Conservation (phyloP, 2,329 filamentous ascomycete genomes). For the Macrophomina tecta region DNA sequence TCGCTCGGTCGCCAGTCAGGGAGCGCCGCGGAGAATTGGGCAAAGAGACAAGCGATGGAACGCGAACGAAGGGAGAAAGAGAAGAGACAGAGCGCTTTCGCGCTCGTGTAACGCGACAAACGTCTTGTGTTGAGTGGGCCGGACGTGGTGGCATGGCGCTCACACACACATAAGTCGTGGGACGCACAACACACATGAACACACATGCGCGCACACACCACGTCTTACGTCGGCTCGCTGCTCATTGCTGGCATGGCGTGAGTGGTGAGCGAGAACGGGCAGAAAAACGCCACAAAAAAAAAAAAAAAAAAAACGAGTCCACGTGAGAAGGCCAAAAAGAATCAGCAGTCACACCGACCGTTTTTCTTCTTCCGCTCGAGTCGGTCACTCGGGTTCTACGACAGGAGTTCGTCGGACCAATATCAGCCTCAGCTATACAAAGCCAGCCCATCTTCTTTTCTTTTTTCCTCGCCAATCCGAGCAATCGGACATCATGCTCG, state of each 20-base stretch:
- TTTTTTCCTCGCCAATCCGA: neutral
- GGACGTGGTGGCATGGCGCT: neutral
- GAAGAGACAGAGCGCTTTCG: constrained; percentile 24
- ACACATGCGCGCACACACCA: neutral
- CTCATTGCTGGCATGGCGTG: neutral
- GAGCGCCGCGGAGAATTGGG: neutral
- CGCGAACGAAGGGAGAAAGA: constrained; percentile 27
- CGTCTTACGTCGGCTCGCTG: constrained; percentile 15
- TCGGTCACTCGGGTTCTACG: neutral
- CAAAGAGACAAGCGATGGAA: neutral
- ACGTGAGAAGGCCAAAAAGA: neutral
- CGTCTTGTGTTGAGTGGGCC: constrained; percentile 13
- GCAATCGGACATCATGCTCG: neutral
- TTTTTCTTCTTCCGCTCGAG: neutral
- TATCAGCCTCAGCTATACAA: constrained; percentile 25
- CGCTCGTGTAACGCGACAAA: constrained; percentile 13
- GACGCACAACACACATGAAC: constrained; percentile 3
- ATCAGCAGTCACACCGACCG: neutral
- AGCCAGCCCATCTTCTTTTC: neutral
- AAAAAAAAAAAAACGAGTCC: neutral
- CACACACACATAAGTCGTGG: constrained; percentile 21
- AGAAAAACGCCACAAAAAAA: constrained; percentile 10
- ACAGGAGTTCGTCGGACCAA: constrained; percentile 9
- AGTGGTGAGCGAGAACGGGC: constrained; percentile 6
- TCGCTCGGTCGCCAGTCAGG: neutral